A percentile compares a stretch with the other conserved stretches of the same genome.
Conservation (phyloP, 257 asterid genomes). For the Coffea eugenioides region DNA sequence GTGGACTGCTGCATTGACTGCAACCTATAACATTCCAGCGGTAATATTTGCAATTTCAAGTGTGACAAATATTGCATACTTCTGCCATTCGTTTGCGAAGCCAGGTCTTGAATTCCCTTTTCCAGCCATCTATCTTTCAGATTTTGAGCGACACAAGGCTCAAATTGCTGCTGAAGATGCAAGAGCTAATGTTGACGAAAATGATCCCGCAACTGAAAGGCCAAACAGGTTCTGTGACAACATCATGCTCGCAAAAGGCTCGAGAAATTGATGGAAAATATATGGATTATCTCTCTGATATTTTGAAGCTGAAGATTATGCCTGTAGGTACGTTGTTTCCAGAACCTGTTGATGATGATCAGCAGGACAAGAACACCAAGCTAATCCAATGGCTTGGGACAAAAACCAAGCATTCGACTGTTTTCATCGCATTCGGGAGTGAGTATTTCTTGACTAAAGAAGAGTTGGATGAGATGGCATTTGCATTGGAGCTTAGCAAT, state of each 20-base stretch:
- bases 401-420: too few species aligned
- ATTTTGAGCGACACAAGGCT: conserved; percentile 26
- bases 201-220: conserved; percentile 15
- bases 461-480: too few species aligned
- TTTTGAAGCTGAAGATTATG: conserved; percentile 6
- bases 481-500: too few species aligned
- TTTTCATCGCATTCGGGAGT: too few species aligned
- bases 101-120: conserved; percentile 30
- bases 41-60: conserved; percentile 20
- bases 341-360: not conserved
- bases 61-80: conserved; percentile 28
- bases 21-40: too few species aligned
- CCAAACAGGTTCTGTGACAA: not conserved
- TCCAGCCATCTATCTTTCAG: conserved; percentile 21
- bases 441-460: too few species aligned
- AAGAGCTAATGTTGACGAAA: conserved; percentile 24
- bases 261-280: conserved; percentile 49
- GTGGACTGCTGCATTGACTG: too few species aligned
- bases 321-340: conserved; percentile 37
- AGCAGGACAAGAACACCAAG: not conserved
- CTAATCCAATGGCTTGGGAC: too few species aligned
- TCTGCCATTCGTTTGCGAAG: conserved; percentile 4
- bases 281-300: conserved; percentile 30
- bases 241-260: conserved; percentile 29
- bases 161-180: conserved; percentile 1